Base-by-base conservation (phyloP, 2,329 filamentous ascomycete species). In the Macrophomina tecta region DNA sequence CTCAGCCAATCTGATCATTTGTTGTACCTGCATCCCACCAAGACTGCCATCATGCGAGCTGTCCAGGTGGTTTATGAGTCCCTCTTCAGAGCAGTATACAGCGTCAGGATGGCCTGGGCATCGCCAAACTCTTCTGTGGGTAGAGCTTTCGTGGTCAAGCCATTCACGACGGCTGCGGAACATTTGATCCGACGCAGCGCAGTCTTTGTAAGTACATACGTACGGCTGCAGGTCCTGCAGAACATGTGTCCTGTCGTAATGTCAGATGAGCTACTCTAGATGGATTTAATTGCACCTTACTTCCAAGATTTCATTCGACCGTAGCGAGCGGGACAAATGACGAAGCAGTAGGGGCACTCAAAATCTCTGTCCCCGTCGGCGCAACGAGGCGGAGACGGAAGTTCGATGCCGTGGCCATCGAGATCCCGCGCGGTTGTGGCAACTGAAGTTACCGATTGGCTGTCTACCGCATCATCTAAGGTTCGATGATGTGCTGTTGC, bases 141-240 rank as follows among this genome's bases (percentile, higher is more conserved):
- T 72, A 16, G 63, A n/a, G 73, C 73, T 71, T 14, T 79, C 76
- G 55, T 79, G 77, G 36, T 78, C 76, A 7, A 69, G 68, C 77
- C 77, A 79, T 65, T 79, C 76, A 32, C 76, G 71, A 2, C 77
- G 75, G 65, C 75, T 78, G 6, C 76, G 74, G 45, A 78, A 78
- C 7, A 79, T 70, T 52, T 73, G 73, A 34, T 75, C 70, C 0
- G 69, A 66, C 11, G 65, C 69, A 16, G 73, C 68, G 51, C 77
- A 79, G 18, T 75, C 70, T 23, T 65, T 46, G 58, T 78, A 78
- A 2, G 77, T 79, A 62, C 77, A 79, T 1, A 75, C 55, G 56
- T 79, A 79, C 12, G 77, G 77, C 30, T 79, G 77, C 2, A 79
- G 65, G 52, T 79, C 77, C 64, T 78, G 75, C 16, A 78, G 67